These are phyloP conservation scores for Laguncularia racemosa DNA, from an alignment of 345 rosid species.

Conservation along the genomic window DNA sequence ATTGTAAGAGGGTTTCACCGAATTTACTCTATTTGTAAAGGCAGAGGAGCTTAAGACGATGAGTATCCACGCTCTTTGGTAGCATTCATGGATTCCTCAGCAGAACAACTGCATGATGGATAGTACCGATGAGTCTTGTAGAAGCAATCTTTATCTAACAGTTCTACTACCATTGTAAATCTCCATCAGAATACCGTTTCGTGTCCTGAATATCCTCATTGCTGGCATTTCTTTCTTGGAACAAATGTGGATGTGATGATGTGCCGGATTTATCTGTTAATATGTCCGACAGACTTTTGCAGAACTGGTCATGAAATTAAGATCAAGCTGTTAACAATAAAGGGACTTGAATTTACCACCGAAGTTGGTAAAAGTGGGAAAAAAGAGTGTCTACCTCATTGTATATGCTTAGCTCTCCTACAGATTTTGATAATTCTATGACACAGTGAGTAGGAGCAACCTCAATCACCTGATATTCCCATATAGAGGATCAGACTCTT, in stretches of 20 bases:
- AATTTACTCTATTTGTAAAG: background rate
- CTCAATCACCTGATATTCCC: slow-evolving; percentile 48
- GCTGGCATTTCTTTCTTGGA: slow-evolving; percentile 9
- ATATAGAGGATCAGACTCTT: slow-evolving; percentile 6
- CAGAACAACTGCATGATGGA: slow-evolving; percentile 9
- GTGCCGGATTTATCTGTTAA: slow-evolving; percentile 36
- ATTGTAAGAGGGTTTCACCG: too few species aligned
- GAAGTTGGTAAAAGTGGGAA: background rate
- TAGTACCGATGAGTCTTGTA: slow-evolving; percentile 6
- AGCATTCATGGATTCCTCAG: background rate
- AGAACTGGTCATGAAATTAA: slow-evolving; percentile 42
- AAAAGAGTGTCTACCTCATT: slow-evolving; percentile 38
- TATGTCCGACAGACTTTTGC: slow-evolving; percentile 63
- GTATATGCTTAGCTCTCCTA: slow-evolving; percentile 54
- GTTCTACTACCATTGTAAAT: background rate
- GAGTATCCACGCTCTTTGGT: slow-evolving; percentile 1
- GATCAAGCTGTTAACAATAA: background rate
- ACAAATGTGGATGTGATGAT: slow-evolving; percentile 15
- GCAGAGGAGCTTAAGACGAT: slow-evolving; percentile 1
- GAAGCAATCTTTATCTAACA: slow-evolving; percentile 4
- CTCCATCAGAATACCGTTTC: slow-evolving; percentile 21
- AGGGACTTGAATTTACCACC: background rate
- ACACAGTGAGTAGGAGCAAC: slow-evolving; percentile 86
- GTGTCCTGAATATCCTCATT: slow-evolving; percentile 10
- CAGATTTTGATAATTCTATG: slow-evolving; percentile 75